phyloP scores from a whole-genome alignment of 805 yeast genomes.

The Ogataea ramenticola region DNA sequence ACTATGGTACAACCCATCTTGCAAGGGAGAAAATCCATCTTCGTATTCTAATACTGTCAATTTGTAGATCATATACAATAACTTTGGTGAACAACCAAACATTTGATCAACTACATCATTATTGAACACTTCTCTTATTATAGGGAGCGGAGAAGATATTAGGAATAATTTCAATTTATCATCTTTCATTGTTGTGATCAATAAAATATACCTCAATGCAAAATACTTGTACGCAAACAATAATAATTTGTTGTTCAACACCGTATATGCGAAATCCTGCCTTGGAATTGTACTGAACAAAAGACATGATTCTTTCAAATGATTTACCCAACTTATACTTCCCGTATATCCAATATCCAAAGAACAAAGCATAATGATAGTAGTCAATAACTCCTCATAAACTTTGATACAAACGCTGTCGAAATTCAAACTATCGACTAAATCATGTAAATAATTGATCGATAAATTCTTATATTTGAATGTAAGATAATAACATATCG shows the following conservation, averaged over 20 bases:
- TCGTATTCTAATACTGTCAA: constrained; percentile 5
- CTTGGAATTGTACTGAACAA: constrained; percentile 17
- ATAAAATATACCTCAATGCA: constrained; percentile 21
- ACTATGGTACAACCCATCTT: neutral
- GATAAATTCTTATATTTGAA: constrained; percentile 23
- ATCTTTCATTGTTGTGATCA: constrained; percentile 18
- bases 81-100: constrained; percentile 28
- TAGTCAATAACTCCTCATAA: constrained; percentile 21
- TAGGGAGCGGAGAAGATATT: constrained; percentile 17
- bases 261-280: constrained; percentile 6
- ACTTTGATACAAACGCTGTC: constrained; percentile 7
- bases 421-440: constrained; percentile 17
- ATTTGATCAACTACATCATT: constrained; percentile 21
- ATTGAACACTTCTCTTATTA: constrained; percentile 18
- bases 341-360: constrained; percentile 24
- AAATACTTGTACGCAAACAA: constrained; percentile 26
- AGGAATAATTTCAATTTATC: constrained; percentile 10
- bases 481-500: constrained; percentile 2
- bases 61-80: constrained; percentile 18
- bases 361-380: constrained; percentile 23
- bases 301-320: constrained; percentile 23
- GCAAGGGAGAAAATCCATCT: neutral
- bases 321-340: constrained; percentile 22
- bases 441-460: constrained; percentile 19
- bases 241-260: constrained; percentile 16